These are phyloP conservation scores for Boletus rex-veris DNA, from an alignment of 768 basidiomycete genomes.

Conservation along the genomic window DNA sequence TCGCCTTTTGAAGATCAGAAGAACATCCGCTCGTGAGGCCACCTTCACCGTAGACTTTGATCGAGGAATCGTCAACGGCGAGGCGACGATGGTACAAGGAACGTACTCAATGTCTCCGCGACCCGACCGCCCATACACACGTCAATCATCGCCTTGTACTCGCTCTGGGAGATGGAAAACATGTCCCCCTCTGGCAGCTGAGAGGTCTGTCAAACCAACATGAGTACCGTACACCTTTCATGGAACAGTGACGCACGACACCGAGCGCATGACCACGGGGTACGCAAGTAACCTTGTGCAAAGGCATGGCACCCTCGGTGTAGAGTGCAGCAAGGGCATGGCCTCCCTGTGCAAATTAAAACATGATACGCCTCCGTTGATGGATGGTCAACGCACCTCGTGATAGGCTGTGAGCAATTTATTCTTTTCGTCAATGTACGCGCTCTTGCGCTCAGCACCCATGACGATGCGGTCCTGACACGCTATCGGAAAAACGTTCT, in stretches of 20 bases:
- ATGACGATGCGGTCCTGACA: constrained; percentile 89
- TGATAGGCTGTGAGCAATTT: constrained; percentile 95
- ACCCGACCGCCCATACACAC: constrained; percentile 93
- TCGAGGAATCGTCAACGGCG: constrained; percentile 5
- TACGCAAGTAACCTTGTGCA: constrained; percentile 97
- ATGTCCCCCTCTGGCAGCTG: constrained; percentile 77
- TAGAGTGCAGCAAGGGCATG: constrained; percentile 94
- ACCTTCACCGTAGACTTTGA: constrained; percentile 78
- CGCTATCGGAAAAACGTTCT: background rate
- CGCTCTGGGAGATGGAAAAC: constrained; percentile 63
- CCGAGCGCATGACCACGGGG: constrained; percentile 94
- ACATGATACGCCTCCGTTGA: background rate
- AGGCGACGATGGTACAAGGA: background rate
- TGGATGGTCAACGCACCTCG: constrained; percentile 53
- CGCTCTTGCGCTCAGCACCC: constrained; percentile 92
- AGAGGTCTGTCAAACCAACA: constrained; percentile 51
- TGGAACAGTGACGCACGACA: constrained; percentile 48
- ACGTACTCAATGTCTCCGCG: constrained; percentile 84
- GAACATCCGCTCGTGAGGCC: constrained; percentile 90
- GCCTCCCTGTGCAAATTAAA: constrained; percentile 56
- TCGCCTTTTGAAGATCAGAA: constrained; percentile 82
- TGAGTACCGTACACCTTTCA: constrained; percentile 7
- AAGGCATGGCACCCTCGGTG: constrained; percentile 92
- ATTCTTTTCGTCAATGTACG: constrained; percentile 81
- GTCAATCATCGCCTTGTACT: constrained; percentile 82